phyloP scores from a whole-genome alignment of 805 yeast genomes.

The Kuraishia ogatae region DNA sequence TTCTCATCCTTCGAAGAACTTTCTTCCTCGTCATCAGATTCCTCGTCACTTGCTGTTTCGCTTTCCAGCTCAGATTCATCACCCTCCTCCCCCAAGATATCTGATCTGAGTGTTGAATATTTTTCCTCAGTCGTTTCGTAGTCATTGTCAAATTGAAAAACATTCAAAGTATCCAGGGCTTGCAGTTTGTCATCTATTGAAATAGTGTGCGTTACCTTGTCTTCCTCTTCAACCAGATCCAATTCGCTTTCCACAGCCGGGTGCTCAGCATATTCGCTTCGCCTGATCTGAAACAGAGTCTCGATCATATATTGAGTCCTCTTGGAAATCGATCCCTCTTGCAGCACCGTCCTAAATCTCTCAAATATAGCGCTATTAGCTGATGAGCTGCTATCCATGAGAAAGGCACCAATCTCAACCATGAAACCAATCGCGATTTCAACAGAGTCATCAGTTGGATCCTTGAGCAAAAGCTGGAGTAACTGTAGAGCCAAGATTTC shows the following conservation, averaged over 20 bases:
- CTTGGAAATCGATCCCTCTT: conserved; percentile 37
- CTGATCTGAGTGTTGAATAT: conserved; percentile 33
- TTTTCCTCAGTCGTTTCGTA: conserved; percentile 40
- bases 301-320: conserved; percentile 40
- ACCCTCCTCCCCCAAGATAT: conserved; percentile 33
- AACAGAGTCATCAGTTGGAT: conserved; percentile 43
- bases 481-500: conserved; percentile 47
- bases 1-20: conserved; percentile 12
- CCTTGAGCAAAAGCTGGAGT: conserved; percentile 32
- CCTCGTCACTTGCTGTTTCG: conserved; percentile 7
- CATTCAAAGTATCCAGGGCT: conserved; percentile 36
- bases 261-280: conserved; percentile 29
- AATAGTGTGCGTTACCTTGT: conserved; percentile 45
- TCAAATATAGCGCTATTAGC: conserved; percentile 45
- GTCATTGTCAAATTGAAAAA: conserved; percentile 40
- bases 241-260: conserved; percentile 35
- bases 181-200: conserved; percentile 44
- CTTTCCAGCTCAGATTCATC: conserved; percentile 11
- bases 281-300: conserved; percentile 40
- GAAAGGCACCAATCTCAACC: conserved; percentile 39
- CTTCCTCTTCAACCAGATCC: conserved; percentile 60
- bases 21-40: conserved; percentile 14
- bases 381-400: conserved; percentile 31
- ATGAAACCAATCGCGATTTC: conserved; percentile 45
- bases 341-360: conserved; percentile 49